These are phyloP conservation scores for Colletotrichum salicis DNA, from an alignment of 2,329 filamentous ascomycete species.

Conservation along the genomic window DNA sequence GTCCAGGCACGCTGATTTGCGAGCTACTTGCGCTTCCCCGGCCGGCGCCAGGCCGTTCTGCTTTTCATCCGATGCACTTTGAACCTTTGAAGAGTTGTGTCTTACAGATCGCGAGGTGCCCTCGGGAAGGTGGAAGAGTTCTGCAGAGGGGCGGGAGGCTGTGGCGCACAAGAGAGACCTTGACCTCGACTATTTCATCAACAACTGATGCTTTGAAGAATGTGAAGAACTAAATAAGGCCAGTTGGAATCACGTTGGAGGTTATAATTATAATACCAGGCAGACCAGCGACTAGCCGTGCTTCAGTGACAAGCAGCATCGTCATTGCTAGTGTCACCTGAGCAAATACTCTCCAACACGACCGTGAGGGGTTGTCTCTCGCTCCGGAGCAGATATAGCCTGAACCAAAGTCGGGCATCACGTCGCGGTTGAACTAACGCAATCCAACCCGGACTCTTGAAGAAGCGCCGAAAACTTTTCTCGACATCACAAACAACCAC, in stretches of 20 bases:
- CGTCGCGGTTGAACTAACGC: neutral
- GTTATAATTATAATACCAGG: neutral
- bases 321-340: conserved; percentile 6
- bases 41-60: neutral
- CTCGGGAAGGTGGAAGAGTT: neutral
- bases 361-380: neutral
- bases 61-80: neutral
- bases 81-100: neutral
- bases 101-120: neutral
- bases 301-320: neutral
- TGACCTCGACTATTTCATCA: neutral
- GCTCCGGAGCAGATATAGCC: neutral
- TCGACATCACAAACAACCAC: too few relatives aligned
- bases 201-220: neutral
- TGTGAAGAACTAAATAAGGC: neutral
- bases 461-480: neutral
- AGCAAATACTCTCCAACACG: neutral
- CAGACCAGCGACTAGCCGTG: neutral
- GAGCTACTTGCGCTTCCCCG: conserved; percentile 3
- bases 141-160: neutral
- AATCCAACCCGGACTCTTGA: neutral
- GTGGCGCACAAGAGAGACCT: neutral
- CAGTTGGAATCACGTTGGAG: neutral
- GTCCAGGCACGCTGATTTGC: neutral
- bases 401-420: neutral